Evolutionary conservation across 73 alveolate species (phyloP), one percentile per base, ranked within the genome.

Genomic region (Breviolum minutum): DNA sequence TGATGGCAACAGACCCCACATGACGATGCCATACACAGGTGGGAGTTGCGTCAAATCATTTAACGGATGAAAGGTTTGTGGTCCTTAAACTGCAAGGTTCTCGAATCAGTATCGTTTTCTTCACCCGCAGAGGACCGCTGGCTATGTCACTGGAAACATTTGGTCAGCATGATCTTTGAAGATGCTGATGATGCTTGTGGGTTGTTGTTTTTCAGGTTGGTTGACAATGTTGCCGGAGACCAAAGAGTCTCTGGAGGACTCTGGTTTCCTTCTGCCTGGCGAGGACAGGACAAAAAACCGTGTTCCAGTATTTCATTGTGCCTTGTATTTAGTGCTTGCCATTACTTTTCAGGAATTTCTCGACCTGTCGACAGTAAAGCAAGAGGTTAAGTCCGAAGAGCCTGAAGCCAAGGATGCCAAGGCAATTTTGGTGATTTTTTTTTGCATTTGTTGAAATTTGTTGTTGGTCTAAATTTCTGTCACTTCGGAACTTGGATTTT

Each of bases 21-120:
- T 90, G 96, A 90, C 96, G n/a, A 90, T 90, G 96, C 96, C 96
- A 71, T 90, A 90, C 73, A 22, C 24, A 90, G 96, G 96, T 29
- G 7, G 10, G 85, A 40, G 54, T 40, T 40, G 54, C 27, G 12
- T 13, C 14, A 48, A 14, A 24, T 76, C 54, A 40, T 40, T 40
- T 0, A 40, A 40, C 3, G 54, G 54, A 40, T 40, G 54, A 40
- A 40, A 40, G 54, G 54, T 73, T 24, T 26, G 30, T 17, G 2
- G 27, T 62, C 29, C 61, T n/a, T 20, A 29, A 32, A 6, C 9
- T 19, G 60, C 76, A 90, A 90, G 96, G 96, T 74, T 90, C 87
- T n/a, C 96, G 96, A 29, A 90, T 90, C 96, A 90, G 96, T 74
- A 20, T 90, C 7, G 96, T 90, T 8, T 90, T 70, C 96, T 90